Conservation (phyloP, 768 basidiomycete genomes). For the Tricholoma terreum region DNA sequence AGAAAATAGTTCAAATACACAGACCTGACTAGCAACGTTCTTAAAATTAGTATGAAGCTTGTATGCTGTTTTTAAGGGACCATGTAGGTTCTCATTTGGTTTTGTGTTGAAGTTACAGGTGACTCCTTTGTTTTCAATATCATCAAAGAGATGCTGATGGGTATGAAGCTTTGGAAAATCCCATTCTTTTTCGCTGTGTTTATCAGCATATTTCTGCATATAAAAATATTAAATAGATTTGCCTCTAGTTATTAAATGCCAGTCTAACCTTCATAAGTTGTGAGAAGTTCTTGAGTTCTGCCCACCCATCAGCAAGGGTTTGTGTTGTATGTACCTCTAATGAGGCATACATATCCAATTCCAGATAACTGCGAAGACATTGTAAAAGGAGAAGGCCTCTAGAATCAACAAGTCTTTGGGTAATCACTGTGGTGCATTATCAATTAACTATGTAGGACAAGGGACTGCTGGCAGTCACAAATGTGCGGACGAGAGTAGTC, state of each 20-base stretch:
- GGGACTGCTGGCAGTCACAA: too few relatives aligned
- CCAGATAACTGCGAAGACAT: slow-evolving; percentile 18
- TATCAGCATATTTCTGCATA: background rate
- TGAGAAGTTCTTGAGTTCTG: slow-evolving; percentile 18
- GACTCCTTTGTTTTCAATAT: slow-evolving; percentile 33
- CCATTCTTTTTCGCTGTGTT: slow-evolving; percentile 24
- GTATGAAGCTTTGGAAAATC: slow-evolving; percentile 36
- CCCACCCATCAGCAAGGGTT: slow-evolving; percentile 23
- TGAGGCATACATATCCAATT: slow-evolving; percentile 16
- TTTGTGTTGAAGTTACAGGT: slow-evolving; percentile 28
- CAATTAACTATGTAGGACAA: too few relatives aligned
- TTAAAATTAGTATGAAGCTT: slow-evolving; percentile 27
- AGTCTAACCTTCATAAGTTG: slow-evolving; percentile 18
- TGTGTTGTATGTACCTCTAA: slow-evolving; percentile 29
- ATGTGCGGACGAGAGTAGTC: too few relatives aligned
- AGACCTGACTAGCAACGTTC: slow-evolving; percentile 29
- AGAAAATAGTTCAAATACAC: background rate
- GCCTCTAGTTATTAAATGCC: too few relatives aligned
- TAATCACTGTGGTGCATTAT: too few relatives aligned
- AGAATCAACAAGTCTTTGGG: background rate
- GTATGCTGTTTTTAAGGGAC: slow-evolving; percentile 25
- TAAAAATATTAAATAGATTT: too few relatives aligned
- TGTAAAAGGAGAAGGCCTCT: background rate
- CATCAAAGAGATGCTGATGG: slow-evolving; percentile 27
- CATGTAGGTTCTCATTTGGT: slow-evolving; percentile 30